A percentile compares a stretch with the other conserved stretches of the same genome.
These are phyloP conservation scores for Quercus lobata DNA, from an alignment of 331 rosid genomes.

Conservation along the genomic window DNA sequence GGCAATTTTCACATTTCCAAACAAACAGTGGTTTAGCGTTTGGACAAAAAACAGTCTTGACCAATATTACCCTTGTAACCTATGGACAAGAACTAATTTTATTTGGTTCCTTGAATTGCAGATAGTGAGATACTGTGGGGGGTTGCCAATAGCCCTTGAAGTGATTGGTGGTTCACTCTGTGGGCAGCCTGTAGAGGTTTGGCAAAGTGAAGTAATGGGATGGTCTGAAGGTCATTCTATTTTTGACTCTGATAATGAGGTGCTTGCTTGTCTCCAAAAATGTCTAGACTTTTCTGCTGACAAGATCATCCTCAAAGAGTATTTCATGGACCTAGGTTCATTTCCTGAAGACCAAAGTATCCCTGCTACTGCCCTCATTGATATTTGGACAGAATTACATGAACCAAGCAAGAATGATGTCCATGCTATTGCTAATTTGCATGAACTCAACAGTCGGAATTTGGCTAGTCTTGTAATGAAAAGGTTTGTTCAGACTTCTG, in stretches of 20 bases:
- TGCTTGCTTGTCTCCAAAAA: too few species aligned
- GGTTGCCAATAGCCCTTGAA: constrained; percentile 55
- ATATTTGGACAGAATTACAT: constrained; percentile 42
- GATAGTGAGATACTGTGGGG: constrained; percentile 52
- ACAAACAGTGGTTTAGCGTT: not conserved
- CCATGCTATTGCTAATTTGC: constrained; percentile 30
- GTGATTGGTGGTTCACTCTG: constrained; percentile 57
- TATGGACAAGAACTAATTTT: not conserved
- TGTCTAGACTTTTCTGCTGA: not conserved
- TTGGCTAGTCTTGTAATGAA: constrained; percentile 32
- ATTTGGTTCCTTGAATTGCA: constrained; percentile 26
- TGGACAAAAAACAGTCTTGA: not conserved
- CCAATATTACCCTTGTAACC: not conserved
- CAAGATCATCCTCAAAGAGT: constrained; percentile 12
- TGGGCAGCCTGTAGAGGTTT: constrained; percentile 33
- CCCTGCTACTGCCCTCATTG: constrained; percentile 40
- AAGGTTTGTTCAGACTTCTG: constrained; percentile 31
- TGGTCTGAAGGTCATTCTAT: constrained; percentile 34
- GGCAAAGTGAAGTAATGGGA: constrained; percentile 29
- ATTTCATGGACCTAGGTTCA: constrained; percentile 49
- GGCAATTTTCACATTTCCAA: not conserved
- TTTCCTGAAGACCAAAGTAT: constrained; percentile 63
- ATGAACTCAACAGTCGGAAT: constrained; percentile 24
- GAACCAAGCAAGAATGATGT: constrained; percentile 22
- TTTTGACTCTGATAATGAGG: constrained; percentile 16